Percentiles rank a stretch among this genome's conserved stretches.
Conservation (phyloP, 192 early-diverging fungal genomes). For the Umbelopsis ramanniana region DNA sequence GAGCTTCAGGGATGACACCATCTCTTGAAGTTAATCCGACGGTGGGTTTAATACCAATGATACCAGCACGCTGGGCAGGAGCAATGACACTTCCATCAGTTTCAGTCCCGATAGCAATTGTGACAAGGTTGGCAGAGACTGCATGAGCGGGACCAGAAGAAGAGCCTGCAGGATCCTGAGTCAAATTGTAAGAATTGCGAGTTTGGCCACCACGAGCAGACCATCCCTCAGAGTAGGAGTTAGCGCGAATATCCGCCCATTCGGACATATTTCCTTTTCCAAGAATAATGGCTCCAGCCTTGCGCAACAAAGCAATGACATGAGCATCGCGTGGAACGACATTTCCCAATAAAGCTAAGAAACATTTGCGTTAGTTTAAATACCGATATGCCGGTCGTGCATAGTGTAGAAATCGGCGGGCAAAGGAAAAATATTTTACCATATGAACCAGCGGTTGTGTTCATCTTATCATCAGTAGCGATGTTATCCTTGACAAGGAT, state of each 20-base stretch:
- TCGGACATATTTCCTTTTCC: slow-evolving; percentile 28
- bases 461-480: slow-evolving; percentile 32
- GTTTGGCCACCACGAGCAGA: slow-evolving; percentile 20
- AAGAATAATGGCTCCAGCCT: slow-evolving; percentile 38
- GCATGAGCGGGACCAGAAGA: slow-evolving; percentile 32
- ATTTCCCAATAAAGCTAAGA: slow-evolving; percentile 28
- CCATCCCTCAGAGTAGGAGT: slow-evolving; percentile 22
- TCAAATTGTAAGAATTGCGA: slow-evolving; percentile 27
- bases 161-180: slow-evolving; percentile 30
- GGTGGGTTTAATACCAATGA: slow-evolving; percentile 66
- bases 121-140: slow-evolving; percentile 25
- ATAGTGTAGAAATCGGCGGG: neutral
- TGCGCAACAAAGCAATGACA: slow-evolving; percentile 34
- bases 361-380: neutral
- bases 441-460: slow-evolving; percentile 43
- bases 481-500: slow-evolving; percentile 48
- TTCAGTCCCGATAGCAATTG: slow-evolving; percentile 57
- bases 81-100: slow-evolving; percentile 61
- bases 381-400: neutral
- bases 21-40: slow-evolving; percentile 56
- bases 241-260: slow-evolving; percentile 20
- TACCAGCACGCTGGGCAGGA: slow-evolving; percentile 62
- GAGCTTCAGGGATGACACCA: slow-evolving; percentile 56
- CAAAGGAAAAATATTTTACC: slow-evolving; percentile 5
- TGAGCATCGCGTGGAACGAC: slow-evolving; percentile 37